Base-by-base conservation (phyloP, 75 land plant genomes). In the Ceratopteris richardii region DNA sequence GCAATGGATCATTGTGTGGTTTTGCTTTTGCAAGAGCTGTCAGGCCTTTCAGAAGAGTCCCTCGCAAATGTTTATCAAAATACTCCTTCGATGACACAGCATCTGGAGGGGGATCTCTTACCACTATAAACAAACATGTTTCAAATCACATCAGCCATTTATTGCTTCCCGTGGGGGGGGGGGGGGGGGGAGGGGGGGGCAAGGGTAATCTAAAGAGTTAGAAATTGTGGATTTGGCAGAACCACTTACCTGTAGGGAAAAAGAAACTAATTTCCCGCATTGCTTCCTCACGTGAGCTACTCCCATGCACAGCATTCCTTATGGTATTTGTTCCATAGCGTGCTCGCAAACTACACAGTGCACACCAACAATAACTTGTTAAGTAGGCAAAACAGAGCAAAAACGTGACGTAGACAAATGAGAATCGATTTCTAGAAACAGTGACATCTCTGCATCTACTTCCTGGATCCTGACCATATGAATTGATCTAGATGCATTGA, bases 281-380 rank as follows among this genome's bases (percentile, higher is more conserved):
- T 30, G 76, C 76, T 1, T 53, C 37, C 37, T 19, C 31, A 1
- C 37, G 31, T 26, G 51, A 56, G 50, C 57, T 51, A 57, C 76
- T 73, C 10, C 76, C 70, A 59, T 73, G 76, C 1, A 73, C 63
- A 22, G 70, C 70, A 31, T 73, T 73, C 47, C 53, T 46, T 56
- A 70, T 56, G 2, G 37, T 56, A 60, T 73, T 64, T 21, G 40
- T 66, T 3, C 76, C 76, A 73, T 57, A 73, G 11, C 55, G 62
- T 44, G 76, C 76, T 28, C 76, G 64, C 19, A 73, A 60, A 26
- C 76, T 73, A 30, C 54, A 29, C 40, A 66, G 26, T 18, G 16
- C 18, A 28, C 5, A 29, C n/a, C n/a, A n/a, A n/a, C n/a, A n/a
- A n/a, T n/a, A n/a, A n/a, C n/a, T n/a, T n/a, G n/a, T n/a, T n/a